Evolutionary conservation across 148 eudicot species (phyloP).

Genomic region (Dysphania ambrosioides): DNA sequence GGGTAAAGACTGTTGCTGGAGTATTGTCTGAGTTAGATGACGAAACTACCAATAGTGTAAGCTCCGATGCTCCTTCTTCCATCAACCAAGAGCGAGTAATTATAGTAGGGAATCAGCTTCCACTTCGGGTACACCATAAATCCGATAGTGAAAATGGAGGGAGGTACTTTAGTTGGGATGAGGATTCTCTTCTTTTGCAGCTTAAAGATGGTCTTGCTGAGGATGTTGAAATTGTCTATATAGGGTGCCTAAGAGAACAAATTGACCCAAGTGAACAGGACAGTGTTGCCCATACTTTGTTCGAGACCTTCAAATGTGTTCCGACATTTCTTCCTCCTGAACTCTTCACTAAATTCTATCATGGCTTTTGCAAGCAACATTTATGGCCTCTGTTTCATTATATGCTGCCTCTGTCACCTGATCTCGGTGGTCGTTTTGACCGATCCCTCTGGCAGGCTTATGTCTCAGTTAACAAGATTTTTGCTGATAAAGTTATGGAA

Average conservation of each 20-base stretch:
- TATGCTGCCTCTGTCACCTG: constrained; percentile 84
- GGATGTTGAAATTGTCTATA: constrained; percentile 66
- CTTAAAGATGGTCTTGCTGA: constrained; percentile 75
- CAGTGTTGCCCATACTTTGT: constrained; percentile 65
- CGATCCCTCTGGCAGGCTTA: constrained; percentile 80
- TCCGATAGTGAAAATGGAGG: constrained; percentile 36
- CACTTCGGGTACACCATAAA: constrained; percentile 50
- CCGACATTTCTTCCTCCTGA: constrained; percentile 81
- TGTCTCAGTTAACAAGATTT: constrained; percentile 78
- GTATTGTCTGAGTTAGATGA: constrained; percentile 68
- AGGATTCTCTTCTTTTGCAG: constrained; percentile 79
- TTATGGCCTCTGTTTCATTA: constrained; percentile 89
- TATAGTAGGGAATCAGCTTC: constrained; percentile 86
- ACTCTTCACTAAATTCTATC: constrained; percentile 65
- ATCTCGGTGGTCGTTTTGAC: constrained; percentile 80
- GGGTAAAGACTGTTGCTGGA: constrained; percentile 70
- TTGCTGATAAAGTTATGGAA: constrained; percentile 86
- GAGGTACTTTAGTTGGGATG: constrained; percentile 82
- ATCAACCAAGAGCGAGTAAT: constrained; percentile 62
- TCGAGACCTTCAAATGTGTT: constrained; percentile 70
- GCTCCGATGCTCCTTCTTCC: constrained; percentile 71
- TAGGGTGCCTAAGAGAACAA: constrained; percentile 69
- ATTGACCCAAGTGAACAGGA: constrained; percentile 64
- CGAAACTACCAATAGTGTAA: constrained; percentile 47
- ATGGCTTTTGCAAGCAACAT: constrained; percentile 83